Base-by-base conservation (phyloP, 2,329 filamentous ascomycete genomes). In the Harringtonia aguacate region DNA sequence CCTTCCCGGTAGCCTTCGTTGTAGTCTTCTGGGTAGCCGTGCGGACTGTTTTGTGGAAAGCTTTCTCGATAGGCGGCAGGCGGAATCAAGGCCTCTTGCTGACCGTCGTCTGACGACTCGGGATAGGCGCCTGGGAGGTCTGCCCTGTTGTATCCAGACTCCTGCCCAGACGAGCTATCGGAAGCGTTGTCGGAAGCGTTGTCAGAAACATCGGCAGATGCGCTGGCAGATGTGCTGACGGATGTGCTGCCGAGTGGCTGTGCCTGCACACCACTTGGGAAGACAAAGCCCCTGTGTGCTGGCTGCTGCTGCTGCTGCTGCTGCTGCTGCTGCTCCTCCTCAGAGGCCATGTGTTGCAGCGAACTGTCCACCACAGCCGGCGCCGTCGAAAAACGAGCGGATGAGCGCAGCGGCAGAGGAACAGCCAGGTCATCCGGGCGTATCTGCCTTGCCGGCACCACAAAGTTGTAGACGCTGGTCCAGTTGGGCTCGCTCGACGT, bases 401-500 rank as follows among this genome's bases (percentile, higher is more conserved):
- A 8, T 13, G 30, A 33, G 6, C n/a, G 30, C 30, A n/a, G 30
- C 30, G 30, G 30, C 10, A 10, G 10, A 10, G 24, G 24, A 27
- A 27, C 24, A 10, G 24, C 24, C 10, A 10, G 24, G 24, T 10
- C 35, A 24, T 17, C 35, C 7, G 10, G 6, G 13, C n/a, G 21
- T 17, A 15, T 39, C n/a, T 15, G 43, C 5, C 29, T 30, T 33
- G 2, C n/a, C 14, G 43, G 41, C n/a, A 39, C 24, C 31, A 38
- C 41, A 21, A 38, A 43, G 15, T 48, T 40, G 33, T 41, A 52
- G 9, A 51, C 17, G 39, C 48, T 51, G 2, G 43, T 48, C 50
- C 50, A 51, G 49, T 52, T 52, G 29, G 47, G 47, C 47, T 48
- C 46, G 34, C 30, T 43, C 18, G 50, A 51, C 12, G 37, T 14